Evolutionary conservation across 2,329 filamentous ascomycete genomes (phyloP).

Genomic region (Ceratocystis huliohia): DNA sequence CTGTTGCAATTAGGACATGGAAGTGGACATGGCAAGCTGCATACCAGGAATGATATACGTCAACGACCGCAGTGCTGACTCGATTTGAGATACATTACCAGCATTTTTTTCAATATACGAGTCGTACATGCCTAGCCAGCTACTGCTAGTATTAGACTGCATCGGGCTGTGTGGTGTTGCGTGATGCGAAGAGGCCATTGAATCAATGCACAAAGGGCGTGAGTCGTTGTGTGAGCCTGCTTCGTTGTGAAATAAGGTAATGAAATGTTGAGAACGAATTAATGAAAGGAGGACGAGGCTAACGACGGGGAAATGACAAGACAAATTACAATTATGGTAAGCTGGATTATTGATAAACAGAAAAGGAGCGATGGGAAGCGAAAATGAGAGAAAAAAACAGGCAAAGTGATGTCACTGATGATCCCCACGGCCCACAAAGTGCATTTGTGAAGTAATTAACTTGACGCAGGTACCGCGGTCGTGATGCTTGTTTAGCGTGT

Average conservation of each 20-base stretch:
- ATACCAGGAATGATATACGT: slow-evolving; percentile 88
- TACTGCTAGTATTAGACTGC: background rate
- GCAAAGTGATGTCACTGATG: background rate
- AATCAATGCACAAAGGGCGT: no score
- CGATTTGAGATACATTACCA: slow-evolving; percentile 85
- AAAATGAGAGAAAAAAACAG: background rate
- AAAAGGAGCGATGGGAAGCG: background rate
- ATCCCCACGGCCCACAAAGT: background rate
- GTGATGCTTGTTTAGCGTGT: slow-evolving; percentile 6
- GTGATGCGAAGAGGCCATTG: background rate
- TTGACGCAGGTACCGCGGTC: background rate
- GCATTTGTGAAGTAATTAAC: background rate
- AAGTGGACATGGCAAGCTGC: background rate
- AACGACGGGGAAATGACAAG: background rate
- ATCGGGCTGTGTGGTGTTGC: no score
- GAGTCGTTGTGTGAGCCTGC: background rate
- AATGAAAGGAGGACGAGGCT: background rate
- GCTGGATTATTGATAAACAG: background rate
- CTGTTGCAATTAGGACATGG: slow-evolving; percentile 21
- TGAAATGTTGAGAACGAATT: background rate
- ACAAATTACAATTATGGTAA: background rate
- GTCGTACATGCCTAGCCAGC: slow-evolving; percentile 59
- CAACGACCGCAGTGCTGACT: slow-evolving; percentile 79
- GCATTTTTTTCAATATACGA: slow-evolving; percentile 94
- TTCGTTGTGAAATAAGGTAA: background rate